Percentiles rank a stretch among this genome's conserved stretches.
Conservation (phyloP, 441 rosid species). For the Pelargonium fulgidum region DNA sequence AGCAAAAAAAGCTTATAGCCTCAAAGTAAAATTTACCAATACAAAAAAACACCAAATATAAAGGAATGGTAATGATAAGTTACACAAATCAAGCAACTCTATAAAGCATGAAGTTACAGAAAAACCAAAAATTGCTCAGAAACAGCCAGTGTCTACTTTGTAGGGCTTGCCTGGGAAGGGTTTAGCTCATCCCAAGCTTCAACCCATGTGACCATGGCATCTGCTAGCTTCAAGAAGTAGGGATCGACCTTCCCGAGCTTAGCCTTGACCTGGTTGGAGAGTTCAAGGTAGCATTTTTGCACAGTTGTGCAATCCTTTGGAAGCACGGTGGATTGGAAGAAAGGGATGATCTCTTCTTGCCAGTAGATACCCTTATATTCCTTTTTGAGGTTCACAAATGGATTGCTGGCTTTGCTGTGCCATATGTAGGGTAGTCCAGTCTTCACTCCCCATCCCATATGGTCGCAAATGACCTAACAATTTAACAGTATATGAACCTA, state of each 20-base stretch:
- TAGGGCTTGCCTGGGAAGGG: constrained; percentile 23
- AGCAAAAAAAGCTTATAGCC: too few species aligned
- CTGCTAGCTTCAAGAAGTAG: constrained; percentile 82
- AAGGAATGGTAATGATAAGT: too few species aligned
- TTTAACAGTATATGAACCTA: background rate
- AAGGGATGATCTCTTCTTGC: constrained; percentile 98
- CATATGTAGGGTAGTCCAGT: constrained; percentile 86
- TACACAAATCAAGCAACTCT: too few species aligned
- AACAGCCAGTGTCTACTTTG: too few species aligned
- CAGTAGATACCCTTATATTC: constrained; percentile 37
- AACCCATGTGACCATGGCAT: constrained; percentile 96
- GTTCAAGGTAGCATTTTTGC: constrained; percentile 80
- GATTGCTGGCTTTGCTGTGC: constrained; percentile 97
- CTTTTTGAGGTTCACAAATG: constrained; percentile 42
- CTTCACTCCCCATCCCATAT: constrained; percentile 80
- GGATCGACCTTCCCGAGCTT: constrained; percentile 71
- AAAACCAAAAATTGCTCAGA: too few species aligned
- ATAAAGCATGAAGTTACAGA: too few species aligned
- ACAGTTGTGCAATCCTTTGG: constrained; percentile 77
- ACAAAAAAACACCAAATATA: too few species aligned
- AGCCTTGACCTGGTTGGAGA: constrained; percentile 70
- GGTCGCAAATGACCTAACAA: constrained; percentile 77
- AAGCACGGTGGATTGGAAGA: constrained; percentile 63
- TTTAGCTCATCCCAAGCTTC: constrained; percentile 96
- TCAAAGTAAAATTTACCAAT: too few species aligned